Conservation (phyloP, 2,329 filamentous ascomycete species). For the Curvularia sp. region DNA sequence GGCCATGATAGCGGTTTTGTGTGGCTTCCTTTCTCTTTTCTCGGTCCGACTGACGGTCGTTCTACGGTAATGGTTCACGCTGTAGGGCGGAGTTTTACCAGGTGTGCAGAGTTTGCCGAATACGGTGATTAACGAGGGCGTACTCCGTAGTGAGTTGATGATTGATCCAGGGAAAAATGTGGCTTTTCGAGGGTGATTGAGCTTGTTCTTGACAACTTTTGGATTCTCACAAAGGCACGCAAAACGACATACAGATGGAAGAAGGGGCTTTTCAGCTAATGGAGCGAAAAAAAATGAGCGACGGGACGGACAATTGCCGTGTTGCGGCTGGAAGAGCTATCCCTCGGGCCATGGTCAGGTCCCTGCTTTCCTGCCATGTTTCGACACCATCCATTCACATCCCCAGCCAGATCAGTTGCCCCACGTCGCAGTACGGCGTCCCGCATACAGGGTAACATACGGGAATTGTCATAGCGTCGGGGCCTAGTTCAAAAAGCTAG, state of each 20-base stretch:
- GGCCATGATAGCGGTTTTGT: conserved; percentile 10
- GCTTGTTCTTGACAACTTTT: neutral
- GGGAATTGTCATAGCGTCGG: neutral
- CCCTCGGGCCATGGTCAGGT: conserved; percentile 1
- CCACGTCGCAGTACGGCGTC: conserved; percentile 3
- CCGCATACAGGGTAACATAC: neutral
- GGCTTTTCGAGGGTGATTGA: neutral
- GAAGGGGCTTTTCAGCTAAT: neutral
- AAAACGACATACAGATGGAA: neutral
- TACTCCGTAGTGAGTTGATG: neutral
- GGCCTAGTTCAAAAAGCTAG: neutral
- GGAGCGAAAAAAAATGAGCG: neutral
- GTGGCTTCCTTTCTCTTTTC: neutral
- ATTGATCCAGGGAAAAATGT: neutral
- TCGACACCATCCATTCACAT: conserved; percentile 1
- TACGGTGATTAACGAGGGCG: no score
- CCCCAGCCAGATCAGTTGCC: neutral
- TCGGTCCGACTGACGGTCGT: neutral
- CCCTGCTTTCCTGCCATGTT: neutral
- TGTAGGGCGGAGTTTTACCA: neutral
- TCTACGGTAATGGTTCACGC: neutral
- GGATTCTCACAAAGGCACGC: neutral
- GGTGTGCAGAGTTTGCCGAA: no score
- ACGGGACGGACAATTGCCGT: neutral
- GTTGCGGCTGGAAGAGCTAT: neutral